These are phyloP conservation scores for Lactarius sanguifluus DNA, from an alignment of 768 basidiomycete genomes.

Conservation along the genomic window DNA sequence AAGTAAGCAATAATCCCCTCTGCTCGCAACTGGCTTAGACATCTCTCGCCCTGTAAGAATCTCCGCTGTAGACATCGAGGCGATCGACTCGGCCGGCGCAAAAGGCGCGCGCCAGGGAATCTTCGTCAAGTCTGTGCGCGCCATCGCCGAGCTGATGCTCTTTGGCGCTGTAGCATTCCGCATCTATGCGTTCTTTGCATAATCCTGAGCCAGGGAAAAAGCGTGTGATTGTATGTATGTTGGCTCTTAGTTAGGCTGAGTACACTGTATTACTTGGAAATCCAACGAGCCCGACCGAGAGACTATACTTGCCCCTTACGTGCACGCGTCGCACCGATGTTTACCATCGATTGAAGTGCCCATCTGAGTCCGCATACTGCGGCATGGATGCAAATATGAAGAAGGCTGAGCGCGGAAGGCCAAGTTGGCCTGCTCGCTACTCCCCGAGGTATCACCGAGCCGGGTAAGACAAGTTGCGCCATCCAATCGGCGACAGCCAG, in stretches of 20 bases:
- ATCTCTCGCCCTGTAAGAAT: background rate
- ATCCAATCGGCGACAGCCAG: background rate
- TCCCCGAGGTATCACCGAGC: background rate
- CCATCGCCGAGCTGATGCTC: conserved; percentile 19
- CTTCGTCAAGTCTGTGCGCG: conserved; percentile 13
- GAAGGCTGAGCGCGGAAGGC: no score
- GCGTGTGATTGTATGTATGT: background rate
- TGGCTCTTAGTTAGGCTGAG: background rate
- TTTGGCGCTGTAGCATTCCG: conserved; percentile 19
- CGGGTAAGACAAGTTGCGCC: background rate
- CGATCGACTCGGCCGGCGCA: conserved; percentile 58
- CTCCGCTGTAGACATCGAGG: conserved; percentile 44
- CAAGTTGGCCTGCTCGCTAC: background rate
- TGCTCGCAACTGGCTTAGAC: background rate
- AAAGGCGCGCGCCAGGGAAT: conserved; percentile 34
- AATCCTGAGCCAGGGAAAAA: background rate
- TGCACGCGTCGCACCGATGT: background rate
- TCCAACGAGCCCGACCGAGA: background rate
- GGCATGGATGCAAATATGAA: background rate
- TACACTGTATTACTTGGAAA: background rate
- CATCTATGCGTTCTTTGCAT: conserved; percentile 15
- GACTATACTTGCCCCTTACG: no score
- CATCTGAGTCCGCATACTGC: background rate
- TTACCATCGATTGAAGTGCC: background rate
- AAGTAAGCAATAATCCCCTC: conserved; percentile 37